A percentile compares a stretch with the other conserved stretches of the same genome.
Conservation (phyloP, 2,329 filamentous ascomycete species). For the Mycocentrospora acerina region DNA sequence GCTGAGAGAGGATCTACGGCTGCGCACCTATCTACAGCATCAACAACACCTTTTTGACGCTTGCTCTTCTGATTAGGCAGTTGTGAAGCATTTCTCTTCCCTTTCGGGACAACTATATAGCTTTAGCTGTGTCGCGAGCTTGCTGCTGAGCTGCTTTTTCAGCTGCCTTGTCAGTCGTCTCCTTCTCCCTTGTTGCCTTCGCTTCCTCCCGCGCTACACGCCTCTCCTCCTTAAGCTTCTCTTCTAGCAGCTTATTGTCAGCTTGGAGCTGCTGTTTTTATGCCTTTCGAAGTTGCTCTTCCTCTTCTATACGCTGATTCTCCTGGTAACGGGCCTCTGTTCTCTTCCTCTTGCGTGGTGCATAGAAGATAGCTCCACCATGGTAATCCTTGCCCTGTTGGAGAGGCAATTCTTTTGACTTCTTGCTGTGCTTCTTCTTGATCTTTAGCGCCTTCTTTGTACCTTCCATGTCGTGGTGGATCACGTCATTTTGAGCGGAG, state of each 20-base stretch:
- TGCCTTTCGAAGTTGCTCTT: background rate
- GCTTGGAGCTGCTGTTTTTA: background rate
- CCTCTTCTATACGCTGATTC: background rate
- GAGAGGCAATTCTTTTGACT: background rate
- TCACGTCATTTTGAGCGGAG: conserved; percentile 1
- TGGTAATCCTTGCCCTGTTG: conserved; percentile 7
- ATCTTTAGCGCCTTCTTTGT: background rate
- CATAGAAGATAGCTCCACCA: conserved; percentile 12
- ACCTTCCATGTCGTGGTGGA: conserved; percentile 1
- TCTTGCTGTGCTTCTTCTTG: background rate
- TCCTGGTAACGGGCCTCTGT: background rate
- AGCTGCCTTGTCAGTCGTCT: background rate
- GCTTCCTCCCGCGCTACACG: background rate
- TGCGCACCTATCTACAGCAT: too few relatives aligned
- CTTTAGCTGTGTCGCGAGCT: background rate
- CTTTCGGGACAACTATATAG: background rate
- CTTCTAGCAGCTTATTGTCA: background rate
- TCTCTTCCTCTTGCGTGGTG: conserved; percentile 4
- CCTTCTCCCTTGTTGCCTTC: background rate
- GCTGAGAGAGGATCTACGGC: too few relatives aligned
- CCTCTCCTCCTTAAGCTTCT: conserved; percentile 1
- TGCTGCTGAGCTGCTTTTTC: background rate
- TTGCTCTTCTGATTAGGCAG: too few relatives aligned
- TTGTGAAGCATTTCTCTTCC: too few relatives aligned
- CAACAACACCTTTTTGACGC: too few relatives aligned